phyloP scores from a whole-genome alignment of 2,329 filamentous ascomycete genomes.

The Capronia americana region DNA sequence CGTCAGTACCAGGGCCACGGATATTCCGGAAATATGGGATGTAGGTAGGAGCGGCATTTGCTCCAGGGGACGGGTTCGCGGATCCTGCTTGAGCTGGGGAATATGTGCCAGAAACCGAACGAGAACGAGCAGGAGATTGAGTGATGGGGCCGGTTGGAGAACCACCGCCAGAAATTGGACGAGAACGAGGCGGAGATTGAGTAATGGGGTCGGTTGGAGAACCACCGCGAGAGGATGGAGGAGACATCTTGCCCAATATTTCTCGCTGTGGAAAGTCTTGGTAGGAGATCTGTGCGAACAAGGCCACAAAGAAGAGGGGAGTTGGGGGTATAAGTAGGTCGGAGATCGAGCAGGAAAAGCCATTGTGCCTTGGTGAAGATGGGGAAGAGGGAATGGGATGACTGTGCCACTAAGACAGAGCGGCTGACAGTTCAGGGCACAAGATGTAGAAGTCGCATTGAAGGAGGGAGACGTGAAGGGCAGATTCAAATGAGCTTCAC shows the following conservation, averaged over 20 bases:
- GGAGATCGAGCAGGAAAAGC: neutral
- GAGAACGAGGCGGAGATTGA: too few species aligned
- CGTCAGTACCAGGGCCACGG: slow-evolving; percentile 42
- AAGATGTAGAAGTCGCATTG: slow-evolving; percentile 12
- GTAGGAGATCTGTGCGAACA: neutral
- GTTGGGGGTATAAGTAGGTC: slow-evolving; percentile 20
- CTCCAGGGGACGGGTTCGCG: neutral
- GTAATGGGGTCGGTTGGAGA: slow-evolving; percentile 3
- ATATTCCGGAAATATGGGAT: slow-evolving; percentile 40
- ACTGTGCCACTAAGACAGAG: slow-evolving; percentile 3
- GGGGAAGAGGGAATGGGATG: slow-evolving; percentile 10
- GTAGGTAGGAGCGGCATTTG: neutral
- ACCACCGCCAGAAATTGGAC: too few species aligned
- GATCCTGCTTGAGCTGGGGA: neutral
- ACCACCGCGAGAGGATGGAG: slow-evolving; percentile 8
- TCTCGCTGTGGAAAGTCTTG: neutral
- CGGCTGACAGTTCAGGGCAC: neutral
- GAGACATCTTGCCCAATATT: slow-evolving; percentile 1
- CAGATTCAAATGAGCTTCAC: neutral
- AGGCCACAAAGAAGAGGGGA: neutral
- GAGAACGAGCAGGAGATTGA: neutral
- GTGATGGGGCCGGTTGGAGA: neutral
- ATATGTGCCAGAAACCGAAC: neutral
- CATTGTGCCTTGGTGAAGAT: slow-evolving; percentile 11
- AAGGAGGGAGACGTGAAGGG: slow-evolving; percentile 10